Base-by-base conservation (phyloP, 139 green algal genomes). In the Coelastrella sp. region DNA sequence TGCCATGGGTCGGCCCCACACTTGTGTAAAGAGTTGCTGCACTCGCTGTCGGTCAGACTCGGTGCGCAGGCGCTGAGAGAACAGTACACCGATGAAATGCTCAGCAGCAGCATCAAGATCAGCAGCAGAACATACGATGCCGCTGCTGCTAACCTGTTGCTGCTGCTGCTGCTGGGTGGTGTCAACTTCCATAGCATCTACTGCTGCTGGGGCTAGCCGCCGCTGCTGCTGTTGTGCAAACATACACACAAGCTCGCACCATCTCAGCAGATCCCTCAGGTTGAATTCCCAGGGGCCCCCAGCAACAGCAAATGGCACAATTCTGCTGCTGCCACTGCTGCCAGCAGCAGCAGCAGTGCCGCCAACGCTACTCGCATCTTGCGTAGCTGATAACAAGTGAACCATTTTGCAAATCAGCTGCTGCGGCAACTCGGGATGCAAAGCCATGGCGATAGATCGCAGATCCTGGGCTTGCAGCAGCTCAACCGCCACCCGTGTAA, bases 211-310 rank as follows among this genome's bases (percentile, higher is more conserved):
- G 19, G 20, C 74, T 23, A 61, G 8, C 73, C 68, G 71, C n/a
- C n/a, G n/a, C 86, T 91, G 54, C 58, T 86, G 80, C 86, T 88
- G 83, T 68, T 20, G 19, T 81, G 94, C 92, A 1, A 88, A 86
- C 10, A 78, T 57, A 83, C 95, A 92, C n/a, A 96, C 89, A 65
- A 99, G 94, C 20, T 98, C 92, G 61, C 97, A 99, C 98, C 98
- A 99, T 47, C 98, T 94, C 90, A 99, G 94, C 78, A 99, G 92
- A 90, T 99, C 98, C 0, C 98, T 95, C 88, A 99, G 93, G 92
- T 99, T 99, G 95, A 99, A 99, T 91, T 99, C 98, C 97, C 97
- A 99, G 10, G 98, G 98, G 4, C 97, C 96, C 2, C 98, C 98
- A 7, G 93, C 89, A 0, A 89, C 83, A 0, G 93, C 97, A 93